Evolutionary conservation across 1,284 basidiomycete species (phyloP).

Genomic region (Sporisorium graminicola): DNA sequence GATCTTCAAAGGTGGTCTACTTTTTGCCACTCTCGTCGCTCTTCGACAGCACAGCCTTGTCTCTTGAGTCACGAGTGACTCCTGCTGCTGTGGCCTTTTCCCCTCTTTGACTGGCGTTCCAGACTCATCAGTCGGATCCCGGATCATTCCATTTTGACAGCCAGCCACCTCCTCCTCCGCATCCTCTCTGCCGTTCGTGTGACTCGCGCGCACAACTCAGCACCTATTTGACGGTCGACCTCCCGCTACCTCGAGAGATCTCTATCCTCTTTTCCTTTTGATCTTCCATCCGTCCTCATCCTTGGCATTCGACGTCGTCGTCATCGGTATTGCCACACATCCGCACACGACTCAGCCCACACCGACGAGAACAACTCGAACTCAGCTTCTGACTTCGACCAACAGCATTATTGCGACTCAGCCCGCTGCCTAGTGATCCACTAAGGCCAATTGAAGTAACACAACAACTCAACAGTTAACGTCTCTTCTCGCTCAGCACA

Average conservation of each 20-base stretch:
- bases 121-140: constrained; percentile 4
- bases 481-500: not conserved
- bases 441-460: not conserved
- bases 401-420: constrained; percentile 19
- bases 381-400: constrained; percentile 17
- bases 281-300: constrained; percentile 2
- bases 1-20: constrained; percentile 3
- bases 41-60: constrained; percentile 16
- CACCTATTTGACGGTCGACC: constrained; percentile 11
- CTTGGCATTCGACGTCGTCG: not conserved
- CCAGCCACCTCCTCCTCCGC: not conserved
- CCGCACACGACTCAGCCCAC: constrained; percentile 2
- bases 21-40: constrained; percentile 3
- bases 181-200: constrained; percentile 4
- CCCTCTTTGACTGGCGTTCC: not conserved
- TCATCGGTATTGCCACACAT: constrained; percentile 13
- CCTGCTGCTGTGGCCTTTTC: not conserved
- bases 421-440: constrained; percentile 15
- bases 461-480: not conserved
- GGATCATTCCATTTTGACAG: constrained; percentile 10
- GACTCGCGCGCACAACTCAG: constrained; percentile 35
- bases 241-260: not conserved
- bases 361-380: not conserved
- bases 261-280: not conserved
- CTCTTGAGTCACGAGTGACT: constrained; percentile 8